phyloP scores from a whole-genome alignment of 2,329 filamentous ascomycete species.

The Pseudocercospora fijiensis region DNA sequence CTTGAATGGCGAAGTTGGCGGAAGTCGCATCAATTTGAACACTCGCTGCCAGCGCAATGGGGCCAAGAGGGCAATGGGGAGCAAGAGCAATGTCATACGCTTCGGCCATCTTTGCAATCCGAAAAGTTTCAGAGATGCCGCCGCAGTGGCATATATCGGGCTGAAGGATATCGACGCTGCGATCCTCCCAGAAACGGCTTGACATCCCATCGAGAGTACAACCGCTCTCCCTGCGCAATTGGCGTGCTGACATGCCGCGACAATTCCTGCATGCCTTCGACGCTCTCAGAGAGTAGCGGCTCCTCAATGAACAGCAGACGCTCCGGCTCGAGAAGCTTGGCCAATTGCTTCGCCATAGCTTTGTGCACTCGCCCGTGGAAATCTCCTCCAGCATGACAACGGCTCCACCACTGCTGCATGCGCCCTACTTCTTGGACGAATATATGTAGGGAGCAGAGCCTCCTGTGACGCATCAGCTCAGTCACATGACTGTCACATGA shows the following conservation, averaged over 20 bases:
- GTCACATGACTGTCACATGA: too few relatives aligned
- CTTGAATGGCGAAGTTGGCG: slow-evolving; percentile 70
- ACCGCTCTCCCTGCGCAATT: slow-evolving; percentile 67
- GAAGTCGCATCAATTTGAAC: slow-evolving; percentile 64
- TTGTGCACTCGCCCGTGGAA: slow-evolving; percentile 77
- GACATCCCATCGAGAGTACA: slow-evolving; percentile 72
- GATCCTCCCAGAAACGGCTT: slow-evolving; percentile 69
- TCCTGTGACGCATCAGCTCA: too few relatives aligned
- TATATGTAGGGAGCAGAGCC: too few relatives aligned
- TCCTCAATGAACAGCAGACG: slow-evolving; percentile 73
- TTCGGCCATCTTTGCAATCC: slow-evolving; percentile 70
- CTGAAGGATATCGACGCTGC: slow-evolving; percentile 69
- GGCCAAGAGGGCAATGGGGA: slow-evolving; percentile 71
- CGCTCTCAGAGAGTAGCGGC: slow-evolving; percentile 67
- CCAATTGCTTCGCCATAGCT: slow-evolving; percentile 76
- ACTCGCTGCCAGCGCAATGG: slow-evolving; percentile 70
- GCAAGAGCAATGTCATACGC: slow-evolving; percentile 68
- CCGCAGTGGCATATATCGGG: slow-evolving; percentile 68
- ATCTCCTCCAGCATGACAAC: slow-evolving; percentile 63
- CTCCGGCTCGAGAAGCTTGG: slow-evolving; percentile 64
- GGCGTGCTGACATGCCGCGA: slow-evolving; percentile 59
- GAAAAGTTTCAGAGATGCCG: slow-evolving; percentile 68
- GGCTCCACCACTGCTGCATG: too few relatives aligned
- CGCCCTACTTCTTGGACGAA: too few relatives aligned
- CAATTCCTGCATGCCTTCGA: slow-evolving; percentile 63